Evolutionary conservation across 192 early-diverging fungal genomes (phyloP), one percentile per base, ranked within the genome.

Genomic region (Coemansia sp.): DNA sequence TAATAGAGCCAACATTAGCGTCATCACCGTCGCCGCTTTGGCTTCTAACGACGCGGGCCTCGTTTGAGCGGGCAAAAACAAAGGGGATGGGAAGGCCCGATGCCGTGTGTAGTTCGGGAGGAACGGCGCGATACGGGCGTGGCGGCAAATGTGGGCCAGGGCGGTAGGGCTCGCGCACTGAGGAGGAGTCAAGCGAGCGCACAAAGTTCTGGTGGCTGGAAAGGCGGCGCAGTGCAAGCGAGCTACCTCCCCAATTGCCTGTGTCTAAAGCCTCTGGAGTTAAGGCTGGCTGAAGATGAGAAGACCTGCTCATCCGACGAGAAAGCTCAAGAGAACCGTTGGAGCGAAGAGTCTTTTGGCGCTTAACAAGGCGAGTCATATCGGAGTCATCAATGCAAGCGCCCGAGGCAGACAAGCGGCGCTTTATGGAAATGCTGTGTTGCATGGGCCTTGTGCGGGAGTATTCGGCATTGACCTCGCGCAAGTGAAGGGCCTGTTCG

Each of bases 401-500:
- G 39, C n/a, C 50, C 33, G 34, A 64, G 26, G 18, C 65, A 41
- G 33, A 60, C 47, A 37, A 33, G 10, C n/a, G 12, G n/a, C 53
- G 21, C 18, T 43, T 65, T n/a, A n/a, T n/a, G 14, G 4, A 39
- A 38, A 65, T 58, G 61, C 65, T 4, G 16, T 16, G 1, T 21
- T 11, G 39, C 33, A 53, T 7, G 4, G 34, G 56, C 20, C 1
- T 16, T 21, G 34, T 16, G 18, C 33, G 56, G 8, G 56, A 1
- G 31, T 31, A 34, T n/a, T 58, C 56, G 6, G 18, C n/a, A 18
- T 58, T 20, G 6, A 58, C 36, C 25, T 82, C 79, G 18, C 73
- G 70, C 21, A 67, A 55, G 20, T 52, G 61, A 25, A 82, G 55
- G 5, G 47, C 25, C 18, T 76, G 70, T 36, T 82, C 79, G 31